Base-by-base conservation (phyloP, 495 filamentous ascomycete species). In the Aspergillus biplanus region DNA sequence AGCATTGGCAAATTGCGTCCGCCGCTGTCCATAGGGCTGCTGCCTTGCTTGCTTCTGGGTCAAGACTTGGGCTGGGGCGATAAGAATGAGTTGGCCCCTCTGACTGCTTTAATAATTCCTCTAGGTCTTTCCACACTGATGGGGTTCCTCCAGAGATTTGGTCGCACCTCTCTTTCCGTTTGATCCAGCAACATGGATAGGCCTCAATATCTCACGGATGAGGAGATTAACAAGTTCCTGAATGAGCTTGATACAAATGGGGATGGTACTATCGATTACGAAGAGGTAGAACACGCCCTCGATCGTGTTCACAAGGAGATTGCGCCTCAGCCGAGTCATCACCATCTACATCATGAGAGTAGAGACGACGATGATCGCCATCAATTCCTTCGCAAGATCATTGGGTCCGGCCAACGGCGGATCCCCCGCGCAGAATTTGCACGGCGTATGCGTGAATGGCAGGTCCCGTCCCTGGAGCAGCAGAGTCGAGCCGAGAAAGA, bases 261-360 rank as follows among this genome's bases (percentile, higher is more conserved):
- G 0, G 56, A 58, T 33, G 56, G 56, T 27, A 58, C 15, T n/a
- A 58, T 58, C 12, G 42, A 58, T 31, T 58, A 58, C 42, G 56
- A 49, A 7, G 56, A 58, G 42, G 33, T 58, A 33, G 56, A 58
- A 11, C 56, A 58, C 2, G 47, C 33, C 9, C 42, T 58, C 15
- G 56, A 58, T 31, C 56, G 47, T 37, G 56, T 48, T 7, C 48
- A 58, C 42, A 31, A 47, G 39, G 56, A 58, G 27, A 58, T 58
- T 31, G 56, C 56, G 1, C 56, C 56, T 13, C 11, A 32, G 9
- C 37, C 56, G 16, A 58, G 48, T 7, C 56, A 44, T 3, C 56
- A 58, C 27, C 56, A 58, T 44, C 39, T 58, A 1, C 56, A 58
- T 31, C 56, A 58, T 42, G 56, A 58, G 13, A 58, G 56, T 33